Base-by-base conservation (phyloP, 768 basidiomycete genomes). In the Boletus bicolor region DNA sequence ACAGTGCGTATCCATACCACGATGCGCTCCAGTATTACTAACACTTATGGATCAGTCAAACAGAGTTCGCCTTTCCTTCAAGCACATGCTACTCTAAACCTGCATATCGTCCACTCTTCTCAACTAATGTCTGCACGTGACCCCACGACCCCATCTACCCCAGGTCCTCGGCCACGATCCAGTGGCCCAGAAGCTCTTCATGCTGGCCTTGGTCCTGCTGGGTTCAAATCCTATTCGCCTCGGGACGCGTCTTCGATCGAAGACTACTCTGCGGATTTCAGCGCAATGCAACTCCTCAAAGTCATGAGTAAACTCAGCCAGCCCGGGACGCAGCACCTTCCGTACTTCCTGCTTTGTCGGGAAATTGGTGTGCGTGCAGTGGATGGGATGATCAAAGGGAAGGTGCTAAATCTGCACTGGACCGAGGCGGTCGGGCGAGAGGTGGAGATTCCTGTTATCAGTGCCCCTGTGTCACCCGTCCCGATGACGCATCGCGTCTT, bases 31-130 rank as follows among this genome's bases (percentile, higher is more conserved):
- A 17, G 10, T 37, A 55, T 51, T 37, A 11, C 61, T 59, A 44
- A 57, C 54, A 15, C 19, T 17, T 35, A 17, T 56, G 39, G 47
- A 28, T 32, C 59, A 91, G 89, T 91, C 68, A 85, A 84, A 63
- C 85, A 88, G 63, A 84, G 85, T 55, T 89, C 89, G 0, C 87
- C 89, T 64, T 93, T 91, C 74, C 80, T 93, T 24, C 91, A 93
- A 73, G 91, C 91, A 0, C 88, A 93, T 55, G 79, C 89, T 0
- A 75, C 91, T 1, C 80, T 93, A 53, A 93, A 93, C 61, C 80
- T 93, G 14, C 91, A 93, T 67, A 87, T 93, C 68, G 89, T 93
- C 50, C 90, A 93, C 63, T 86, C 89, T 2, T 86, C 86, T 2
- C 87, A 91, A 65, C 72, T 82, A 1, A 67, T 79, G 0, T 69